Evolutionary conservation across 2,329 filamentous ascomycete genomes (phyloP).

Genomic region (Colletotrichum sp.): DNA sequence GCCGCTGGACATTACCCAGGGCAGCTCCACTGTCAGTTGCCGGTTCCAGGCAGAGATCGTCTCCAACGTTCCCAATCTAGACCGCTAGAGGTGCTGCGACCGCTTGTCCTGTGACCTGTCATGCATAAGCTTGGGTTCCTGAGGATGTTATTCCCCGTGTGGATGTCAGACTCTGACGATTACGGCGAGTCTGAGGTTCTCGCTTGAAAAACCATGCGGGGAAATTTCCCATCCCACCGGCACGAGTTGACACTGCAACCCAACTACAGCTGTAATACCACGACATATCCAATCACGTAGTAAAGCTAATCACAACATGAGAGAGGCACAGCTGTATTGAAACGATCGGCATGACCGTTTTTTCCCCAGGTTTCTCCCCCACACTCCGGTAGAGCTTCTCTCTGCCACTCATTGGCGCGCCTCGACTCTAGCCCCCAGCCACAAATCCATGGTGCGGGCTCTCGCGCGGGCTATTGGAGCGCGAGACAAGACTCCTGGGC

Average conservation of each 20-base stretch:
- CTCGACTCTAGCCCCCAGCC: not conserved
- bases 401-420: not conserved
- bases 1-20: not conserved
- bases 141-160: not conserved
- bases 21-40: not conserved
- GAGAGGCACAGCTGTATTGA: not conserved
- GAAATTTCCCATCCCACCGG: not conserved
- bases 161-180: not conserved
- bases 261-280: not conserved
- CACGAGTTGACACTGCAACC: not conserved
- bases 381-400: not conserved
- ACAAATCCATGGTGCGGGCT: not conserved
- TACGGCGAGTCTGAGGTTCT: not conserved
- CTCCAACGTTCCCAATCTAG: not conserved
- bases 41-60: not conserved
- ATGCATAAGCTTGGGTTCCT: not conserved
- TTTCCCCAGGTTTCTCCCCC: not conserved
- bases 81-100: not conserved
- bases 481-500: not conserved
- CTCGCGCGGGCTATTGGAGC: not conserved
- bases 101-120: not conserved
- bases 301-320: not conserved
- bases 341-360: not conserved
- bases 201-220: not conserved
- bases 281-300: not conserved